Evolutionary conservation across 441 rosid genomes (phyloP).

Genomic region (Rhodomyrtus psidioides): DNA sequence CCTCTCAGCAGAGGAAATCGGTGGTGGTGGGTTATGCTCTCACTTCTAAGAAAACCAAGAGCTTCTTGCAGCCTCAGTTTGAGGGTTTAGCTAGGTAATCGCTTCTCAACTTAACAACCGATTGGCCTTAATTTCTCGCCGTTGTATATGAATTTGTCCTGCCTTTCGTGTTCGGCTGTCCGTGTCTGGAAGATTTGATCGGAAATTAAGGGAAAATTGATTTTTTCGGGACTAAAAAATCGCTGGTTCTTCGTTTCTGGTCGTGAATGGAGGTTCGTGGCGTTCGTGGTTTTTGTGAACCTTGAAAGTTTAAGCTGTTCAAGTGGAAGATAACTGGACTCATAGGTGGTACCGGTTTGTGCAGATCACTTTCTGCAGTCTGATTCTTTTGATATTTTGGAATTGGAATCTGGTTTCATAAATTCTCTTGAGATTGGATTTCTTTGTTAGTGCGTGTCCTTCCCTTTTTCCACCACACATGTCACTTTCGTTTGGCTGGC

Average conservation of each 20-base stretch:
- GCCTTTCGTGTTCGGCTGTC: neutral
- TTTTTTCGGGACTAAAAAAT: neutral
- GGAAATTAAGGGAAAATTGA: neutral
- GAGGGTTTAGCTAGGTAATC: constrained; percentile 67
- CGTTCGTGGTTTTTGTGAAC: neutral
- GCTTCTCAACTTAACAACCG: no score
- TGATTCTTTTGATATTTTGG: neutral
- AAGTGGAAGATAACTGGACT: neutral
- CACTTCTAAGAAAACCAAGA: constrained; percentile 71
- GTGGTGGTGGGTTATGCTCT: constrained; percentile 81
- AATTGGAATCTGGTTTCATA: neutral
- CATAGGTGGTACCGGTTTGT: neutral
- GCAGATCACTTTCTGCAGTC: neutral
- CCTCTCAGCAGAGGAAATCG: constrained; percentile 20
- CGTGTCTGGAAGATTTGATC: neutral
- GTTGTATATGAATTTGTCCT: neutral
- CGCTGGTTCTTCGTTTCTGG: neutral
- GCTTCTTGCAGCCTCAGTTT: constrained; percentile 75
- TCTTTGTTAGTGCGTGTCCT: neutral
- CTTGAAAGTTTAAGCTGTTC: neutral
- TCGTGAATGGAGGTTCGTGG: neutral
- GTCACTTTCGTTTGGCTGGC: constrained; percentile 40
- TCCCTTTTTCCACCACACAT: constrained; percentile 7
- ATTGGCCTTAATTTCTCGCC: neutral
- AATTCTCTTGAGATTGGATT: neutral